Evolutionary conservation across 441 rosid genomes (phyloP), one percentile per base, ranked within the genome.

Genomic region (Syzygium syzygioides): DNA sequence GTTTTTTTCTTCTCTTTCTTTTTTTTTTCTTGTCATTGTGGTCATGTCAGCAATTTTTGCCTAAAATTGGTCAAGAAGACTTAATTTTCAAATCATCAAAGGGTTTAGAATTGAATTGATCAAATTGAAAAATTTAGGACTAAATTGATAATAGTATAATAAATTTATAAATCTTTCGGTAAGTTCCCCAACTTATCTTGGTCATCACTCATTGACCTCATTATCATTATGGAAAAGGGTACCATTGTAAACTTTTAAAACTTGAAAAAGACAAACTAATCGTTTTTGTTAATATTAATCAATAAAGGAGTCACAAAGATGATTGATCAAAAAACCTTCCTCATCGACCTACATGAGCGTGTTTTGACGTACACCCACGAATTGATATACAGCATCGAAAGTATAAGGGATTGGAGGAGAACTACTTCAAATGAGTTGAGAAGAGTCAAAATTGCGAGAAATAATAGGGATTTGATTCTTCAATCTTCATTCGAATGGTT

Each of bases 11-110:
- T 45, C 48, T 45, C 9, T 41, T 41, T 41, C 8, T 41, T 45
- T 45, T 45, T n/a, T 45, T 45, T 45, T 45, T 45, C 48, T 45
- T 45, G 48, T 45, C 48, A 45, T 45, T 45, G 48, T 7, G 48
- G 48, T 45, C 48, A 45, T 45, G 48, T 45, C 9, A 45, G 48
- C 48, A 45, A 45, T 45, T 45, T 45, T 45, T 1, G 20, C 8
- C 5, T 0, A n/a, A n/a, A 14, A n/a, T n/a, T n/a, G 20, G 1
- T 12, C 14, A 0, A 15, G n/a, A 62, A 12, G 0, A n/a, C 10
- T 15, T 0, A 2, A 14, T 62, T 0, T 5, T 7, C 1, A 62
- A 62, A 62, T 62, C 32, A 0, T 62, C 6, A n/a, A n/a, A 59
- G 15, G 4, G 30, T n/a, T n/a, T 62, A 62, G 7, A 5, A 62